These are phyloP conservation scores for Acer campestre DNA, from an alignment of 345 rosid genomes.

Conservation along the genomic window DNA sequence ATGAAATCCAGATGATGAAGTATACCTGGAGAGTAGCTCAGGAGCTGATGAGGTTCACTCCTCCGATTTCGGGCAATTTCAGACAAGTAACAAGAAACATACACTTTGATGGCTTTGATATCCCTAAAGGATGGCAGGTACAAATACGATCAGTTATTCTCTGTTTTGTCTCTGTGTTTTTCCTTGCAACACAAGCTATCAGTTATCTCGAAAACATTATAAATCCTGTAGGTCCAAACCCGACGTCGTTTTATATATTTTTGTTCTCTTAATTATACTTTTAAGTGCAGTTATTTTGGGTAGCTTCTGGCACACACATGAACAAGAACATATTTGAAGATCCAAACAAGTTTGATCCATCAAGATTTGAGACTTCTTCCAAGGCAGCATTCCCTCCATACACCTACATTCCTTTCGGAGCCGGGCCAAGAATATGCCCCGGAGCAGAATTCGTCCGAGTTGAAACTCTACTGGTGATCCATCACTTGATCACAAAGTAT, in stretches of 20 bases:
- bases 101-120: constrained; percentile 20
- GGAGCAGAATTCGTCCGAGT: constrained; percentile 23
- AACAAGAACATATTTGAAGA: constrained; percentile 26
- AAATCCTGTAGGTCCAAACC: too few relatives aligned
- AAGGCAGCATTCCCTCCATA: constrained; percentile 23
- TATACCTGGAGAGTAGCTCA: constrained; percentile 27
- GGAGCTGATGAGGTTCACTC: constrained; percentile 24
- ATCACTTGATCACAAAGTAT: constrained; percentile 20
- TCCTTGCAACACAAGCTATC: neutral
- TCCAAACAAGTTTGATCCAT: constrained; percentile 29
- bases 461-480: constrained; percentile 19
- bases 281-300: constrained; percentile 21
- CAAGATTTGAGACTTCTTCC: constrained; percentile 20
- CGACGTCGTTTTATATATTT: too few relatives aligned
- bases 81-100: constrained; percentile 17
- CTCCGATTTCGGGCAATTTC: constrained; percentile 25
- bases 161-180: too few relatives aligned
- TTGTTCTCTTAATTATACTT: too few relatives aligned
- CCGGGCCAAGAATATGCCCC: constrained; percentile 19
- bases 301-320: constrained; percentile 23
- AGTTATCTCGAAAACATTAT: constrained; percentile 4
- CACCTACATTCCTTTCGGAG: constrained; percentile 31
- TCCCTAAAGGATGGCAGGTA: constrained; percentile 39
- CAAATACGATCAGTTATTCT: too few relatives aligned
- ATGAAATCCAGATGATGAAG: constrained; percentile 28